Percentiles rank a stretch among this genome's conserved stretches.
phyloP scores from a whole-genome alignment of 1,284 basidiomycete species.

The Xerocomus cyaneibrunnescens region DNA sequence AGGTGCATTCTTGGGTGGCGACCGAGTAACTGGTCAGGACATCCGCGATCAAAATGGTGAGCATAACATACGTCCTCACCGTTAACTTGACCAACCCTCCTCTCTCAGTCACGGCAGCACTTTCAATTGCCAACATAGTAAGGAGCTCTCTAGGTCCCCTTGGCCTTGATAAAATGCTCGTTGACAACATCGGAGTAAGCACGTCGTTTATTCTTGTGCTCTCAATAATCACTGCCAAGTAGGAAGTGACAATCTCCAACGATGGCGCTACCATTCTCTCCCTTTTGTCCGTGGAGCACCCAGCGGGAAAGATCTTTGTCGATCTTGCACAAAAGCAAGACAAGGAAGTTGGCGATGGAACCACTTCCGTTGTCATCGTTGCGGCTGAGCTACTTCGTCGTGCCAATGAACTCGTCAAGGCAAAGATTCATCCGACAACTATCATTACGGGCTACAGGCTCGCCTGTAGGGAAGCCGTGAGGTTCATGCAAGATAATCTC shows the following conservation, averaged over 20 bases:
- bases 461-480: slow-evolving; percentile 96
- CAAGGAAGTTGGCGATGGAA: slow-evolving; percentile 99
- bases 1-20: slow-evolving; percentile 91
- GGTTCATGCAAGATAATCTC: slow-evolving; percentile 98
- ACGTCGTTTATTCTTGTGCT: not conserved
- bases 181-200: slow-evolving; percentile 95
- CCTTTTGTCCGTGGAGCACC: slow-evolving; percentile 90
- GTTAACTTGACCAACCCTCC: slow-evolving; percentile 1
- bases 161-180: slow-evolving; percentile 96
- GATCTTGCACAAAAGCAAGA: slow-evolving; percentile 99
- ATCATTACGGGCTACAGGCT: slow-evolving; percentile 99
- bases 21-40: slow-evolving; percentile 92
- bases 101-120: slow-evolving; percentile 84
- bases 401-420: slow-evolving; percentile 97
- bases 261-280: slow-evolving; percentile 98
- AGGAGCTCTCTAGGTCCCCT: slow-evolving; percentile 96
- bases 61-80: slow-evolving; percentile 1
- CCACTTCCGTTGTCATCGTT: slow-evolving; percentile 97
- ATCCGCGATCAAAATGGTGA: slow-evolving; percentile 95
- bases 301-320: slow-evolving; percentile 94
- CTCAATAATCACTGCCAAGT: slow-evolving; percentile 10
- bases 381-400: slow-evolving; percentile 94
- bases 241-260: slow-evolving; percentile 99
- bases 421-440: slow-evolving; percentile 98
- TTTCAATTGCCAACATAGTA: slow-evolving; percentile 96